Percentiles rank a stretch among this genome's conserved stretches.
phyloP scores from a whole-genome alignment of 495 filamentous ascomycete genomes.

The Articulospora tetracladia region DNA sequence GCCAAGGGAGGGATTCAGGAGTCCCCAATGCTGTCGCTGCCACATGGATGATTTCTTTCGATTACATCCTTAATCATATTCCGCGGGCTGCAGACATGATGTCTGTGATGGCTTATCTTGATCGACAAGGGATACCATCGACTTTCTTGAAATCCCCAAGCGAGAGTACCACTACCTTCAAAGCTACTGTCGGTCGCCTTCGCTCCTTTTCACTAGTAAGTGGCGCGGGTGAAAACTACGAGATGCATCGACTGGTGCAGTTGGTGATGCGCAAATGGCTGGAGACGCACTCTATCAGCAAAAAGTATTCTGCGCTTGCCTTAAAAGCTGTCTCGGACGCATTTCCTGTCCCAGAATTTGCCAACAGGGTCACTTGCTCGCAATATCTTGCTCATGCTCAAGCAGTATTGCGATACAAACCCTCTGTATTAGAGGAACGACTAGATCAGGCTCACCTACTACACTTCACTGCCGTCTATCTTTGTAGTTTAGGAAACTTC shows the following conservation, averaged over 20 bases:
- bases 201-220: conserved; percentile 24
- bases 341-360: conserved; percentile 25
- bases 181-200: conserved; percentile 11
- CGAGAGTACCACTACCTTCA: conserved; percentile 8
- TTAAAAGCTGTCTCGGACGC: conserved; percentile 2
- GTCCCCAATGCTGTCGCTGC: conserved; percentile 35
- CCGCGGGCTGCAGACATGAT: conserved; percentile 36
- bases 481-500: conserved; percentile 19
- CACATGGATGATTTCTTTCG: conserved; percentile 48
- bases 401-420: conserved; percentile 16
- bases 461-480: conserved; percentile 16
- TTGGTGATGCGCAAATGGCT: conserved; percentile 26
- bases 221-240: conserved; percentile 11
- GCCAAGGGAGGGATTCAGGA: conserved; percentile 31
- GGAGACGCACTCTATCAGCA: conserved; percentile 2
- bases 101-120: conserved; percentile 37
- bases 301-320: conserved; percentile 14
- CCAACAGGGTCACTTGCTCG: conserved; percentile 30
- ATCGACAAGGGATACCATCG: conserved; percentile 39
- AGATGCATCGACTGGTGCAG: conserved; percentile 28
- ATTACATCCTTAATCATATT: conserved; percentile 33
- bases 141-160: conserved; percentile 24
- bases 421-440: background rate
- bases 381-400: conserved; percentile 28
- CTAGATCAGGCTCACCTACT: conserved; percentile 6